These are phyloP conservation scores for Fusarium sp. DNA, from an alignment of 2,329 filamentous ascomycete species.

Conservation along the genomic window DNA sequence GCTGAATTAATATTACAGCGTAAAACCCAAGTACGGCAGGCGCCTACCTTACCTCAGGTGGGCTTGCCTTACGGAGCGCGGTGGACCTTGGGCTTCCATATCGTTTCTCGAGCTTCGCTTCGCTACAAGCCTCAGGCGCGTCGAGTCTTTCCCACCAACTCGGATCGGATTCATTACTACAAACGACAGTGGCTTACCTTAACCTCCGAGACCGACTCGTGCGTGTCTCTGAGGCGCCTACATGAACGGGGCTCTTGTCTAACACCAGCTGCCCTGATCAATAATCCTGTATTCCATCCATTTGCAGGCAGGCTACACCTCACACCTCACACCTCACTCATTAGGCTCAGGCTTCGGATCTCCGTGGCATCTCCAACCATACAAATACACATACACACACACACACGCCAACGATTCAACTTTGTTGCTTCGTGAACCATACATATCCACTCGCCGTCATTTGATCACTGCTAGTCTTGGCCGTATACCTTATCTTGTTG, in stretches of 20 bases:
- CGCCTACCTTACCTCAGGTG: no score
- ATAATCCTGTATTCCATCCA: constrained; percentile 2
- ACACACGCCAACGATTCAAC: not conserved
- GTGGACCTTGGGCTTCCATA: constrained; percentile 21
- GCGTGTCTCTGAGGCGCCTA: constrained; percentile 1
- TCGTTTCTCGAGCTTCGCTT: constrained; percentile 19
- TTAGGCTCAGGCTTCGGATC: constrained; percentile 1
- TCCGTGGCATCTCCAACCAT: constrained; percentile 8
- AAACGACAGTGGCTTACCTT: constrained; percentile 5
- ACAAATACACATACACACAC: constrained; percentile 8
- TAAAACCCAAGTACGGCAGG: no score
- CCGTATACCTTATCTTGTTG: not conserved
- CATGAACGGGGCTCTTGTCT: constrained; percentile 21
- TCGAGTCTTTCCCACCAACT: constrained; percentile 13
- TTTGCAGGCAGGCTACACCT: constrained; percentile 9
- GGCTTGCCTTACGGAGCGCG: not conserved
- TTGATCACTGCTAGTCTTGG: not conserved
- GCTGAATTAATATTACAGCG: no score
- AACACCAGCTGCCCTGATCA: constrained; percentile 37
- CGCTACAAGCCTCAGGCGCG: constrained; percentile 20
- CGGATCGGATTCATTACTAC: not conserved
- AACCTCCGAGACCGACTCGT: constrained; percentile 4
- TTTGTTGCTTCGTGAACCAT: constrained; percentile 1
- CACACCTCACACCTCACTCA: constrained; percentile 1
- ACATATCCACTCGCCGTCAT: not conserved